These are phyloP conservation scores for Parafenestella ontariensis DNA, from an alignment of 2,329 filamentous ascomycete species.

Conservation along the genomic window DNA sequence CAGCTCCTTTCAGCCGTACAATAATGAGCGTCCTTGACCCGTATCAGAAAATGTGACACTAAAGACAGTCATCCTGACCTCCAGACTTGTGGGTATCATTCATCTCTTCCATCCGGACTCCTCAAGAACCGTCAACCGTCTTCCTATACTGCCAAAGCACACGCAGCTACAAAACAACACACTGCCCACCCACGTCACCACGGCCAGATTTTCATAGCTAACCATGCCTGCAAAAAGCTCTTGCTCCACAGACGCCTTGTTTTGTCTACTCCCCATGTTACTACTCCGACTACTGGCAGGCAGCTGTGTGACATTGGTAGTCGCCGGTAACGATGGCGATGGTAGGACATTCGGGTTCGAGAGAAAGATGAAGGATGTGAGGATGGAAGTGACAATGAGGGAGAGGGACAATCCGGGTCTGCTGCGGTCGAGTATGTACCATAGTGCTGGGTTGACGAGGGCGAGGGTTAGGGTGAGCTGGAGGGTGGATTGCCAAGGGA, in stretches of 20 bases:
- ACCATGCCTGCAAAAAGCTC: slow-evolving; percentile 61
- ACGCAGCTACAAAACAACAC: slow-evolving; percentile 94
- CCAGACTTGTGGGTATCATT: background rate
- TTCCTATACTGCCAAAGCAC: slow-evolving; percentile 94
- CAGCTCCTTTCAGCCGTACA: background rate
- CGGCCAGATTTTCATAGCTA: slow-evolving; percentile 70
- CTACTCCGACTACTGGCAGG: slow-evolving; percentile 12
- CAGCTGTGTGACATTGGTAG: slow-evolving; percentile 33
- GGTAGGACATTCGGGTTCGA: slow-evolving; percentile 82
- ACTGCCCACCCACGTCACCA: slow-evolving; percentile 87
- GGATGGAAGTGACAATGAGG: slow-evolving; percentile 72
- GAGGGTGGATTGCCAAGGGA: slow-evolving; percentile 94
- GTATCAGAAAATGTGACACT: background rate
- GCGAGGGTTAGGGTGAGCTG: slow-evolving; percentile 90
- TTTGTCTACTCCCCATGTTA: background rate
- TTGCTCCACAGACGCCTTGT: slow-evolving; percentile 4
- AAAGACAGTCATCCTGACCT: background rate
- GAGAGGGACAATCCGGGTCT: slow-evolving; percentile 84
- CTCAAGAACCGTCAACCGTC: slow-evolving; percentile 67
- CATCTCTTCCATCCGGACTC: slow-evolving; percentile 20
- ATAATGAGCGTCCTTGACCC: background rate
- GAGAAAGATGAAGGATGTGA: slow-evolving; percentile 75
- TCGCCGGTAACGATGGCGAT: slow-evolving; percentile 32
- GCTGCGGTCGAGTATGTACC: slow-evolving; percentile 95
- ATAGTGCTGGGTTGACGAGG: slow-evolving; percentile 89